phyloP scores from a whole-genome alignment of 2,329 filamentous ascomycete species.

The Didymella keratinophila region DNA sequence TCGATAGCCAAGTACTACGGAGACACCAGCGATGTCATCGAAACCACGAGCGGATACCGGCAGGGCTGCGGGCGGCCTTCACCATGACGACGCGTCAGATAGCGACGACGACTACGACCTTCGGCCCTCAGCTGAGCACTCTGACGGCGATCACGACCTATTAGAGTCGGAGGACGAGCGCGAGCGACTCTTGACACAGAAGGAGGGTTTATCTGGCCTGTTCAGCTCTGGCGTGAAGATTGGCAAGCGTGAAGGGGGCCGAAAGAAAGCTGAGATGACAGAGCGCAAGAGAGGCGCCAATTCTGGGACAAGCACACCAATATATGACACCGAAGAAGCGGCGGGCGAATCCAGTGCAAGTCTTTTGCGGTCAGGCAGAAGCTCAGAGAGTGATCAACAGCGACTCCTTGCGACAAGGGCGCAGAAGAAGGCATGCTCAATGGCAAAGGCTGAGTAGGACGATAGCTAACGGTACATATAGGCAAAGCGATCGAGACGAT shows the following conservation, averaged over 20 bases:
- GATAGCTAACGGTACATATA: constrained; percentile 27
- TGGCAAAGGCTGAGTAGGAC: constrained; percentile 46
- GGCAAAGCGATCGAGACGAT: constrained; percentile 45
- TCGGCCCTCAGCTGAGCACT: constrained; percentile 47
- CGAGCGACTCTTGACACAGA: constrained; percentile 51
- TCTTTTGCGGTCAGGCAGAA: constrained; percentile 44
- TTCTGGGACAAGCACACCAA: constrained; percentile 76
- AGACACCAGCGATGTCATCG: constrained; percentile 31
- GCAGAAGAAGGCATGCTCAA: constrained; percentile 41
- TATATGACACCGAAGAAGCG: constrained; percentile 92
- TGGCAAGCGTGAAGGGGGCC: constrained; percentile 31
- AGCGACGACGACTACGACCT: constrained; percentile 46
- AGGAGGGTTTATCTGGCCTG: constrained; percentile 39
- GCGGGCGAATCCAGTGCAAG: constrained; percentile 66
- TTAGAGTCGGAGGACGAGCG: constrained; percentile 58
- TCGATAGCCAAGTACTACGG: not conserved
- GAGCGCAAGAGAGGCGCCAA: constrained; percentile 55
- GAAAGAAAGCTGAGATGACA: constrained; percentile 35
- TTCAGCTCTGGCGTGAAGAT: constrained; percentile 44
- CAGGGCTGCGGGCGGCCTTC: constrained; percentile 40
- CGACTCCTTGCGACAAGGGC: constrained; percentile 62
- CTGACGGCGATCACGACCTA: constrained; percentile 50
- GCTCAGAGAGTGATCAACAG: constrained; percentile 58
- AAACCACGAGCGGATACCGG: constrained; percentile 26
- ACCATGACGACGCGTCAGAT: constrained; percentile 42